phyloP scores from a whole-genome alignment of 768 basidiomycete genomes.

The Auriscalpium vulgare region DNA sequence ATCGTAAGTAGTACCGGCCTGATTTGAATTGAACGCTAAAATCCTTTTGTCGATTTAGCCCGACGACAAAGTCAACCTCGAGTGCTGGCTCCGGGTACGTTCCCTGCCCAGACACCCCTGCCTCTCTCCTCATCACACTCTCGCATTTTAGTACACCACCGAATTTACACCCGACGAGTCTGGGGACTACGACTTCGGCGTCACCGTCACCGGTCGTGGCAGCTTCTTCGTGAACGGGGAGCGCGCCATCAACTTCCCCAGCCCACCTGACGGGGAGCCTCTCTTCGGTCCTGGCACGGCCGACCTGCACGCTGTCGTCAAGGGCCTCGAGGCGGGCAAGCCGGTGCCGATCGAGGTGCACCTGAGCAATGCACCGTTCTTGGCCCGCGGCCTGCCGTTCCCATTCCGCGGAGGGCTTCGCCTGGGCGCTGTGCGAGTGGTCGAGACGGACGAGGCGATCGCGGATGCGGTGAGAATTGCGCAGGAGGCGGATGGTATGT shows the following conservation, averaged over 20 bases:
- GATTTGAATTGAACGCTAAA: too few species aligned
- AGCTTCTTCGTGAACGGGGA: slow-evolving; percentile 47
- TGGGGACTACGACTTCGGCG: slow-evolving; percentile 40
- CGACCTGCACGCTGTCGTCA: slow-evolving; percentile 29
- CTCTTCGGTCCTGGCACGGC: slow-evolving; percentile 39
- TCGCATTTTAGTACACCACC: slow-evolving; percentile 29
- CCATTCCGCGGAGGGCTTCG: slow-evolving; percentile 14
- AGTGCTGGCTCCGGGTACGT: slow-evolving; percentile 36
- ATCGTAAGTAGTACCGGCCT: slow-evolving; percentile 23
- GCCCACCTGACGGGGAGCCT: slow-evolving; percentile 26
- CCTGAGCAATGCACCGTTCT: slow-evolving; percentile 19
- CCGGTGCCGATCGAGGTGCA: slow-evolving; percentile 30
- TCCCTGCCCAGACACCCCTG: too few species aligned
- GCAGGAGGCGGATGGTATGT: slow-evolving; percentile 32
- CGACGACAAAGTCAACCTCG: slow-evolving; percentile 32
- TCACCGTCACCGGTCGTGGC: slow-evolving; percentile 36
- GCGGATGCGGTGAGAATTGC: slow-evolving; percentile 30
- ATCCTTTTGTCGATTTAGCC: slow-evolving; percentile 19
- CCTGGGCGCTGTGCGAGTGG: slow-evolving; percentile 14
- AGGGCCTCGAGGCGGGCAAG: slow-evolving; percentile 34
- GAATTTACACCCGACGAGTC: slow-evolving; percentile 43
- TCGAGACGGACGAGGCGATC: slow-evolving; percentile 26
- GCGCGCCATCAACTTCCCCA: slow-evolving; percentile 38
- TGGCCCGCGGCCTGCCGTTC: slow-evolving; percentile 25
- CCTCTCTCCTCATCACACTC: background rate